A percentile compares a stretch with the other conserved stretches of the same genome.
Evolutionary conservation across 2,329 filamentous ascomycete genomes (phyloP).

Genomic region (Colletotrichum abscissum): DNA sequence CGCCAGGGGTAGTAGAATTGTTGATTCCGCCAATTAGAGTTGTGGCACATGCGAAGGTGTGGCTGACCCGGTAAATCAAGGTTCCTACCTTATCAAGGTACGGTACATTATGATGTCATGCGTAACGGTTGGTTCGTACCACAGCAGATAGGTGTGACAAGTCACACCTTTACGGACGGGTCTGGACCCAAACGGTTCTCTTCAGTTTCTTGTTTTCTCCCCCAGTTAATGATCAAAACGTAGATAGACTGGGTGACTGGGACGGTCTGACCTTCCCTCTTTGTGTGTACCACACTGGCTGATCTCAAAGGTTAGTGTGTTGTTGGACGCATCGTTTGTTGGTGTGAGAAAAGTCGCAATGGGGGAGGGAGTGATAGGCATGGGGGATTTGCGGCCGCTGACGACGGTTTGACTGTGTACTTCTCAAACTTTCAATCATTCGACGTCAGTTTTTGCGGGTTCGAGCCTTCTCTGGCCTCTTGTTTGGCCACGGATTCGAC

Average conservation of each 20-base stretch:
- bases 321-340: background rate
- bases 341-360: background rate
- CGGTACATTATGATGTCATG: constrained; percentile 24
- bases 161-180: background rate
- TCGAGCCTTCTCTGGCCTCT: background rate
- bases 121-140: background rate
- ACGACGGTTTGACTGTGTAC: background rate
- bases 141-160: background rate
- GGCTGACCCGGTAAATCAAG: background rate
- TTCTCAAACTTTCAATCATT: background rate
- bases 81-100: background rate
- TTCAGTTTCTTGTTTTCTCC: background rate
- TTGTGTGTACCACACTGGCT: background rate
- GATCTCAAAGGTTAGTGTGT: background rate
- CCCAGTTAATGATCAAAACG: background rate
- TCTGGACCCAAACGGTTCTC: constrained; percentile 7
- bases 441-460: constrained; percentile 23
- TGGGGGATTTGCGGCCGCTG: constrained; percentile 2
- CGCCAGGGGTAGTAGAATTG: background rate
- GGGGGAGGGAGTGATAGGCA: background rate
- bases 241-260: background rate
- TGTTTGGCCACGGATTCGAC: background rate
- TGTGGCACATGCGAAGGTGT: constrained; percentile 17
- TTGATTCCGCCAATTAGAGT: constrained; percentile 12
- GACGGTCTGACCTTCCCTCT: background rate